phyloP scores from a whole-genome alignment of 2,329 filamentous ascomycete genomes.

The Shiraia sp. region DNA sequence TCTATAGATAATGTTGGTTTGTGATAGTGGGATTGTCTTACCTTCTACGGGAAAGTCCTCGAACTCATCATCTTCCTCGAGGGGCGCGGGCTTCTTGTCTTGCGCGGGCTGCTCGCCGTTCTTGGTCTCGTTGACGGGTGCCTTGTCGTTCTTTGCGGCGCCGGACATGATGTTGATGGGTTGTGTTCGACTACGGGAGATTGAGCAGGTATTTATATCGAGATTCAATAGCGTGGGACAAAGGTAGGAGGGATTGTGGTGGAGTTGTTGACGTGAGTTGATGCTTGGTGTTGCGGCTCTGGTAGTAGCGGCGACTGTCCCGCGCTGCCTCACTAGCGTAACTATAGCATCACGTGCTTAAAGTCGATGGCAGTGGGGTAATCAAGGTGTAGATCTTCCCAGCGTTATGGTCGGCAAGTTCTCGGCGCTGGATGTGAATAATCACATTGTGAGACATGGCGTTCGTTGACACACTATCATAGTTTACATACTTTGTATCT shows the following conservation, averaged over 20 bases:
- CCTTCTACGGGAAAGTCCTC: slow-evolving; percentile 98
- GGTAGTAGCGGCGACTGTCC: slow-evolving; percentile 16
- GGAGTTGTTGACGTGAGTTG: slow-evolving; percentile 4
- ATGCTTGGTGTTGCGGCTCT: slow-evolving; percentile 22
- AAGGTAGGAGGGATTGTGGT: slow-evolving; percentile 1
- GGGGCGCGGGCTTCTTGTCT: slow-evolving; percentile 64
- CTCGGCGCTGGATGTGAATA: too few relatives aligned
- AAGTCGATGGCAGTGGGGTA: slow-evolving; percentile 9
- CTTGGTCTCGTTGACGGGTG: slow-evolving; percentile 39
- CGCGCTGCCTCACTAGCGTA: slow-evolving; percentile 3
- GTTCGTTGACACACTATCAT: background rate
- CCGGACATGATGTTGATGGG: slow-evolving; percentile 51
- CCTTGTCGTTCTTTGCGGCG: slow-evolving; percentile 48
- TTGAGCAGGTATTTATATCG: background rate
- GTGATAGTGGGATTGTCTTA: slow-evolving; percentile 46
- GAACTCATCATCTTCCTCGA: slow-evolving; percentile 98
- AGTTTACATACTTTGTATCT: too few relatives aligned
- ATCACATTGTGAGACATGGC: background rate
- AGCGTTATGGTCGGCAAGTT: too few relatives aligned
- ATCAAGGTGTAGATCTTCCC: background rate
- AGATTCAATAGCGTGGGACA: background rate
- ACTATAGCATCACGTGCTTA: slow-evolving; percentile 18
- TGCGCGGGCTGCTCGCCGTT: slow-evolving; percentile 51
- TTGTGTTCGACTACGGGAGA: background rate
- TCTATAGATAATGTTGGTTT: background rate